Evolutionary conservation across 768 basidiomycete species (phyloP).

Genomic region (Suillus luteus): DNA sequence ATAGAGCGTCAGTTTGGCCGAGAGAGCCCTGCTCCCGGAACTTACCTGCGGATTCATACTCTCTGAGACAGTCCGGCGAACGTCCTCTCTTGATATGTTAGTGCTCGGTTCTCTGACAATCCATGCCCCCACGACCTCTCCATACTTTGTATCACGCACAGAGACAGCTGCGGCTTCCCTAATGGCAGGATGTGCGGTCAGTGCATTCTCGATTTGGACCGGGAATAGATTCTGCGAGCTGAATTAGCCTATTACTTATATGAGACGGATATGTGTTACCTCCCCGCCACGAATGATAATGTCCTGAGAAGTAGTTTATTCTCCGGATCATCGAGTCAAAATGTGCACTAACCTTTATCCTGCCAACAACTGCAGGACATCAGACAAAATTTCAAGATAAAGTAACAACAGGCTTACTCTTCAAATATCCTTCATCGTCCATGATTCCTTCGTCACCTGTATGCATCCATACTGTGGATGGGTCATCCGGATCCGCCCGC

Average conservation of each 20-base stretch:
- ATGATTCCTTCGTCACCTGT: constrained; percentile 82
- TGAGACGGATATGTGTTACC: constrained; percentile 37
- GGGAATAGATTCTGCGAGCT: constrained; percentile 73
- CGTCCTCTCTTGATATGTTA: constrained; percentile 48
- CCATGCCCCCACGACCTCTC: constrained; percentile 84
- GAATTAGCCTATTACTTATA: not conserved
- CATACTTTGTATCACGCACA: constrained; percentile 67
- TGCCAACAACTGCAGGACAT: constrained; percentile 61
- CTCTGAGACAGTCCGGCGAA: constrained; percentile 53
- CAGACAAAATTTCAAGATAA: constrained; percentile 5
- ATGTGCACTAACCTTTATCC: constrained; percentile 61
- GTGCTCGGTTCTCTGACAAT: constrained; percentile 50
- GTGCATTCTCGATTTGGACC: constrained; percentile 79
- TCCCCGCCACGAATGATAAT: constrained; percentile 88
- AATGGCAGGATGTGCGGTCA: constrained; percentile 56
- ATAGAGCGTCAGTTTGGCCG: constrained; percentile 11
- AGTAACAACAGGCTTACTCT: constrained; percentile 46
- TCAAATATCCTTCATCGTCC: constrained; percentile 79
- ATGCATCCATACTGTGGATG: constrained; percentile 75
- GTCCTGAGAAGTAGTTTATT: constrained; percentile 45
- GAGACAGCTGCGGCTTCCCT: constrained; percentile 74
- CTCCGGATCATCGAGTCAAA: not conserved
- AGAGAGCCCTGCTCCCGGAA: not conserved
- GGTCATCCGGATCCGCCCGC: constrained; percentile 49
- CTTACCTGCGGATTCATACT: constrained; percentile 81